These are phyloP conservation scores for Ilex asprella DNA, from an alignment of 257 asterid genomes.

Conservation along the genomic window DNA sequence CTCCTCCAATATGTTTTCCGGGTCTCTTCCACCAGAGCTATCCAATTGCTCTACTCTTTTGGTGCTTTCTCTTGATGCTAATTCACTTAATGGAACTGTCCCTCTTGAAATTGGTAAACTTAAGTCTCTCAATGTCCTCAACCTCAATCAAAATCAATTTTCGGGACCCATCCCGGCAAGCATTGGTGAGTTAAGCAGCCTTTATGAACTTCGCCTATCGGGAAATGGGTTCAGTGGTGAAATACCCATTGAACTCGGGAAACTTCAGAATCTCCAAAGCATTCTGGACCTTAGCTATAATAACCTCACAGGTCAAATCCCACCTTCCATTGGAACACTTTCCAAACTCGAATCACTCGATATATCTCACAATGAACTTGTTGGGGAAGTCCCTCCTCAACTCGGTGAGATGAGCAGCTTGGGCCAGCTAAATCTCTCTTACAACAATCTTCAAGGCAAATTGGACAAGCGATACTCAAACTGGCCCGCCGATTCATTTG, in stretches of 20 bases:
- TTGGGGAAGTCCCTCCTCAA: conserved; percentile 50
- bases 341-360: too few relatives aligned
- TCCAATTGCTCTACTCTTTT: conserved; percentile 70
- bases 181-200: conserved; percentile 56
- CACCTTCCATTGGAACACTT: too few relatives aligned
- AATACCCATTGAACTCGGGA: conserved; percentile 63
- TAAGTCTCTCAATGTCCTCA: conserved; percentile 67
- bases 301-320: conserved; percentile 14
- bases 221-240: conserved; percentile 61
- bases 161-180: conserved; percentile 69
- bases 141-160: conserved; percentile 51
- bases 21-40: conserved; percentile 49
- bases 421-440: conserved; percentile 68
- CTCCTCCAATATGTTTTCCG: conserved; percentile 52
- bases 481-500: conserved; percentile 71
- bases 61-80: conserved; percentile 45
- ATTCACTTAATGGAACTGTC: conserved; percentile 60
- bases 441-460: conserved; percentile 62
- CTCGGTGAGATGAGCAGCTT: conserved; percentile 77
- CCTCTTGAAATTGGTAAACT: conserved; percentile 57
- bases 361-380: too few relatives aligned
- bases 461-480: conserved; percentile 52
- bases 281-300: conserved; percentile 71
- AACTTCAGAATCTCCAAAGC: conserved; percentile 74
- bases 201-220: conserved; percentile 67